A percentile compares a stretch with the other conserved stretches of the same genome.
Evolutionary conservation across 2,329 filamentous ascomycete genomes (phyloP).

Genomic region (Phaeoacremonium minimum): DNA sequence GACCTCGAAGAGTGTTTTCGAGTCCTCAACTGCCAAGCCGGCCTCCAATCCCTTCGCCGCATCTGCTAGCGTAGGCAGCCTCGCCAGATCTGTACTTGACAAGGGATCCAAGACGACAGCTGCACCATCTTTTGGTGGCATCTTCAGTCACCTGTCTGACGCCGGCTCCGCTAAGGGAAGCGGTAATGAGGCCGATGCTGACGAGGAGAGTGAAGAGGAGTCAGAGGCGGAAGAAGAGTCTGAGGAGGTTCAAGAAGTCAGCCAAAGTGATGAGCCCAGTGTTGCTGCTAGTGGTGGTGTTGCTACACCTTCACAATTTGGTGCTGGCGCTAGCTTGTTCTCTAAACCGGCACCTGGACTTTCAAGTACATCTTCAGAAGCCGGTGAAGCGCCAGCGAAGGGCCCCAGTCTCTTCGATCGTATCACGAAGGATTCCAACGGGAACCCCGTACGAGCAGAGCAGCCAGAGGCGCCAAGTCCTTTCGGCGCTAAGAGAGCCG

Average conservation of each 20-base stretch:
- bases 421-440: constrained; percentile 44
- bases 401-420: constrained; percentile 52
- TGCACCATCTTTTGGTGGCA: constrained; percentile 39
- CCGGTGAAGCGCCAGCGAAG: constrained; percentile 35
- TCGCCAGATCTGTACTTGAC: constrained; percentile 41
- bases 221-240: constrained; percentile 39
- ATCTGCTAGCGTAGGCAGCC: constrained; percentile 27
- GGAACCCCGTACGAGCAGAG: constrained; percentile 41
- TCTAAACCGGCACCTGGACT: constrained; percentile 18
- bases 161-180: constrained; percentile 51
- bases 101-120: constrained; percentile 13
- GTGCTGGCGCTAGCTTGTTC: constrained; percentile 20
- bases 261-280: constrained; percentile 37
- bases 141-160: constrained; percentile 58
- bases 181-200: constrained; percentile 36
- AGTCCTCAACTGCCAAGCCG: constrained; percentile 14
- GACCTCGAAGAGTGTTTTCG: constrained; percentile 18
- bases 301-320: constrained; percentile 33
- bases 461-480: constrained; percentile 19
- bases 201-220: constrained; percentile 28
- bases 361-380: constrained; percentile 33
- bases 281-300: constrained; percentile 34
- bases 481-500: constrained; percentile 30
- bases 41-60: constrained; percentile 26
- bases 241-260: constrained; percentile 36